Evolutionary conservation across 805 yeast species (phyloP).

Genomic region (Lipomyces oligophaga): DNA sequence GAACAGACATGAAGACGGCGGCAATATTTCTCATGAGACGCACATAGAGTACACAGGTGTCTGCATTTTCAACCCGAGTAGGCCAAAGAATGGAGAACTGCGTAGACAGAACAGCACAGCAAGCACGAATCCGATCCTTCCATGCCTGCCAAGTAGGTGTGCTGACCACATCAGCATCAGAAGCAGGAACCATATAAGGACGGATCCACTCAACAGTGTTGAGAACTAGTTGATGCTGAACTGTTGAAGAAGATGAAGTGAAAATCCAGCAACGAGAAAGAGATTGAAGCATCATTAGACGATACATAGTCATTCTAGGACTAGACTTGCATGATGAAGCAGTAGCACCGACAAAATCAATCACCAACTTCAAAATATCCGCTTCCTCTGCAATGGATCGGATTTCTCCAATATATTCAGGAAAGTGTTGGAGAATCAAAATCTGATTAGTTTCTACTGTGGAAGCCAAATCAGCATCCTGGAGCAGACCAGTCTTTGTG

Average conservation of each 20-base stretch:
- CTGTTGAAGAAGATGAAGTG: not conserved
- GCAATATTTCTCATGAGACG: slow-evolving; percentile 35
- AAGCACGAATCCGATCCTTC: slow-evolving; percentile 32
- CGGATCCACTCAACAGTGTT: slow-evolving; percentile 22
- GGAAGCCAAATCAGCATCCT: no score
- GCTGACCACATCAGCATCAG: slow-evolving; percentile 8
- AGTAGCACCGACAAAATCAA: slow-evolving; percentile 29
- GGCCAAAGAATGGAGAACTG: slow-evolving; percentile 36
- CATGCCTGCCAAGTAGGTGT: slow-evolving; percentile 16
- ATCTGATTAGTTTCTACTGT: slow-evolving; percentile 17
- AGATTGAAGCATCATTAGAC: slow-evolving; percentile 52
- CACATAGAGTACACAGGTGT: slow-evolving; percentile 33
- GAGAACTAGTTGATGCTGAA: slow-evolving; percentile 4
- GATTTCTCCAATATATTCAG: slow-evolving; percentile 15
- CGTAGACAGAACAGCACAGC: slow-evolving; percentile 33
- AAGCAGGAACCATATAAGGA: slow-evolving; percentile 10
- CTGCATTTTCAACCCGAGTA: slow-evolving; percentile 29
- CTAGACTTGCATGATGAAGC: not conserved
- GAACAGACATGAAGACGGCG: slow-evolving; percentile 32
- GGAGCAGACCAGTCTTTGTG: not conserved
- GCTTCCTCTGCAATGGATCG: slow-evolving; percentile 37
- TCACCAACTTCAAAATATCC: slow-evolving; percentile 36
- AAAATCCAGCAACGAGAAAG: slow-evolving; percentile 33
- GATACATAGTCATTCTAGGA: slow-evolving; percentile 26
- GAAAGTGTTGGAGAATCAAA: slow-evolving; percentile 13